These are phyloP conservation scores for Pseudonectria buxi DNA, from an alignment of 2,329 filamentous ascomycete species.

Conservation along the genomic window DNA sequence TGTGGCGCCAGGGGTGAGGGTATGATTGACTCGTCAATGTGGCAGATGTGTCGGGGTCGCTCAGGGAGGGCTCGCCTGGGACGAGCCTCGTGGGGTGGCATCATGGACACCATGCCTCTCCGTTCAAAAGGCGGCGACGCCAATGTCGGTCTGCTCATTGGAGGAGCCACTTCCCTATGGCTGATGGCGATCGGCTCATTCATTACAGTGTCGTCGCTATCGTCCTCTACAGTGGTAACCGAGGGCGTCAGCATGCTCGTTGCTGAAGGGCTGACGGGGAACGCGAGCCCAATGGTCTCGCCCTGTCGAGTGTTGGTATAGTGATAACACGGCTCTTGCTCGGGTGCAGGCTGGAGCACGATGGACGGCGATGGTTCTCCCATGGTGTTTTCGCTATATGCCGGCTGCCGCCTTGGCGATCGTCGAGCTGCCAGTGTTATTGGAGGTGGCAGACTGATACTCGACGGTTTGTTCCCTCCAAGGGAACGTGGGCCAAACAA, in stretches of 20 bases:
- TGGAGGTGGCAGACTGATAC: slow-evolving; percentile 6
- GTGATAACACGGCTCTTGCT: slow-evolving; percentile 7
- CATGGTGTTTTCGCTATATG: slow-evolving; percentile 19
- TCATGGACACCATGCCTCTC: slow-evolving; percentile 26
- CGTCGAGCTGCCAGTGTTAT: background rate
- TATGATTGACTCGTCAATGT: slow-evolving; percentile 21
- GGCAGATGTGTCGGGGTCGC: slow-evolving; percentile 21
- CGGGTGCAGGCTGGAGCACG: slow-evolving; percentile 13
- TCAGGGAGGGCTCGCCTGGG: slow-evolving; percentile 22
- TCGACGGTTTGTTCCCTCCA: slow-evolving; percentile 12
- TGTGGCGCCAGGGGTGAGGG: slow-evolving; percentile 24
- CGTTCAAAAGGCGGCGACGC: slow-evolving; percentile 29
- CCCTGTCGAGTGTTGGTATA: slow-evolving; percentile 7
- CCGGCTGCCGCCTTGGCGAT: slow-evolving; percentile 12
- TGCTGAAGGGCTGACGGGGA: slow-evolving; percentile 16
- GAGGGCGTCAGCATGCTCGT: slow-evolving; percentile 22
- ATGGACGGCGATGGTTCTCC: slow-evolving; percentile 13
- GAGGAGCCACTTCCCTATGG: slow-evolving; percentile 3
- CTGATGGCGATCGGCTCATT: slow-evolving; percentile 7
- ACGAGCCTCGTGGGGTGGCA: slow-evolving; percentile 17
- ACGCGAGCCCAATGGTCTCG: slow-evolving; percentile 13
- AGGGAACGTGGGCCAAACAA: slow-evolving; percentile 14
- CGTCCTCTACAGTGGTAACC: slow-evolving; percentile 11
- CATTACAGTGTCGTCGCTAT: slow-evolving; percentile 10
- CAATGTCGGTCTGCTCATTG: slow-evolving; percentile 5